These are phyloP conservation scores for Barnettozyma siamensis DNA, from an alignment of 805 yeast species.

Conservation along the genomic window DNA sequence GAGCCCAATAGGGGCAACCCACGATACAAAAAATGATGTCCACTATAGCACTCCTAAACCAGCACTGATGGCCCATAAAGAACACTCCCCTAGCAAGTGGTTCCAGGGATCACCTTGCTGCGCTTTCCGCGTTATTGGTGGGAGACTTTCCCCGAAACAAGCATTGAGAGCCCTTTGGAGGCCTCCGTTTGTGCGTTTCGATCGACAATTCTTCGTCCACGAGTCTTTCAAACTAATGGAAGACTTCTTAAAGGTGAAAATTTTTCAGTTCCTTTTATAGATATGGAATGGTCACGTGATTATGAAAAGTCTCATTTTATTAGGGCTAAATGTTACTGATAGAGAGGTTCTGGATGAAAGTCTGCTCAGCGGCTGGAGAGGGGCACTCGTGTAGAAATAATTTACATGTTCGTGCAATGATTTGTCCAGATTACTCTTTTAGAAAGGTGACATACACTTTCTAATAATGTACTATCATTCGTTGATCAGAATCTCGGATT, in stretches of 20 bases:
- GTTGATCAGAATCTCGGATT: too few species aligned
- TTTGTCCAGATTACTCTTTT: too few species aligned
- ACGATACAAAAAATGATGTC: too few species aligned
- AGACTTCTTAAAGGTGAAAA: neutral
- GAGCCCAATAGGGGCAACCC: constrained; percentile 24
- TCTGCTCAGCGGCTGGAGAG: too few species aligned
- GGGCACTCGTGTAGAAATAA: too few species aligned
- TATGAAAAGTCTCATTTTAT: too few species aligned
- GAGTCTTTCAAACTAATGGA: constrained; percentile 26
- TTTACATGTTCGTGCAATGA: too few species aligned
- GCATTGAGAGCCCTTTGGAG: constrained; percentile 8
- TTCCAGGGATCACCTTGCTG: constrained; percentile 34
- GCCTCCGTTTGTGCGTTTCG: constrained; percentile 60
- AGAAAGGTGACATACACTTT: too few species aligned
- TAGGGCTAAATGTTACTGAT: too few species aligned
- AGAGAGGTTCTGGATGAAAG: too few species aligned
- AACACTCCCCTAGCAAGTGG: constrained; percentile 29
- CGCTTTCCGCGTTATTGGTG: constrained; percentile 69
- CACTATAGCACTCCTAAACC: neutral
- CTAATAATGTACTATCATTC: too few species aligned
- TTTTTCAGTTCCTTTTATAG: too few species aligned
- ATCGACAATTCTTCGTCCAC: constrained; percentile 70
- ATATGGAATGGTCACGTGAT: neutral
- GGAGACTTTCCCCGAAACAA: constrained; percentile 90
- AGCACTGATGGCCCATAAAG: neutral